Evolutionary conservation across 23 red algal genomes (phyloP).

Genomic region (Chondrus crispus): DNA sequence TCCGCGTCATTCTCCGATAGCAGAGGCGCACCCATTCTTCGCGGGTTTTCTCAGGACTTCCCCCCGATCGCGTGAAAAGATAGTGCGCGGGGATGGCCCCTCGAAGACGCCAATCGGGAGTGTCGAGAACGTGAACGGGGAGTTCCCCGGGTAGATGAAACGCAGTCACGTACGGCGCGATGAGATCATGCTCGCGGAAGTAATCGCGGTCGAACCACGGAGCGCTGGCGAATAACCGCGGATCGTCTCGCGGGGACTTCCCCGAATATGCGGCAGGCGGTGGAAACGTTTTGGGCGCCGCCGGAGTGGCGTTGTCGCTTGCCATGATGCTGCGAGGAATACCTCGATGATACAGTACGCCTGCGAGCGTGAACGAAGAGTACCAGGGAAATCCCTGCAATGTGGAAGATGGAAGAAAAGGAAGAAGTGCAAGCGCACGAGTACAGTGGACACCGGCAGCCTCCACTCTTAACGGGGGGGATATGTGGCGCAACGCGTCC

Average conservation of each 20-base stretch:
- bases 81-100: background rate
- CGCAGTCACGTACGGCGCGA: background rate
- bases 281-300: too few relatives aligned
- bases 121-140: background rate
- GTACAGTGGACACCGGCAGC: too few relatives aligned
- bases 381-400: too few relatives aligned
- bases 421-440: too few relatives aligned
- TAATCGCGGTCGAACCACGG: background rate
- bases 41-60: background rate
- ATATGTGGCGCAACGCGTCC: too few relatives aligned
- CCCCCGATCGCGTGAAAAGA: background rate
- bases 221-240: background rate
- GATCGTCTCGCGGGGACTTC: background rate
- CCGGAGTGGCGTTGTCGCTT: too few relatives aligned
- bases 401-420: too few relatives aligned
- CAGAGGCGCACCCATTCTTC: background rate
- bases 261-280: too few relatives aligned
- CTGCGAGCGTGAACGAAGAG: too few relatives aligned
- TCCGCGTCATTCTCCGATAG: background rate
- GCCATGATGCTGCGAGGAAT: too few relatives aligned
- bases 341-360: too few relatives aligned
- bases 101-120: background rate
- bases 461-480: too few relatives aligned
- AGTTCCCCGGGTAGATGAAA: background rate
- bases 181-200: background rate